A percentile compares a stretch with the other conserved stretches of the same genome.
These are phyloP conservation scores for Colletotrichum costaricense DNA, from an alignment of 2,329 filamentous ascomycete genomes.

Conservation along the genomic window DNA sequence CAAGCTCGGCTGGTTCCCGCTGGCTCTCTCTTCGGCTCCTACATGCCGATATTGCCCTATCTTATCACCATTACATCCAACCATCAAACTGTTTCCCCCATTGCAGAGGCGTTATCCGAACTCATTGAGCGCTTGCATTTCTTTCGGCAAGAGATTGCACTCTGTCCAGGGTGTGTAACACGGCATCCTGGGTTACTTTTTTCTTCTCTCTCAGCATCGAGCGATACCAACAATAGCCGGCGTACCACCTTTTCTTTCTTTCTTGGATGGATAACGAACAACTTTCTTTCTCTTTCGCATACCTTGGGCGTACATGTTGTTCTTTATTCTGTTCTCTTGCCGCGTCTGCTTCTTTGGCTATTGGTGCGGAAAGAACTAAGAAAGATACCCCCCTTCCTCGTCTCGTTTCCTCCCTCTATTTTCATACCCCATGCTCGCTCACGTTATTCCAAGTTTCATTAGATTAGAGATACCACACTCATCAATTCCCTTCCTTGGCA, in stretches of 20 bases:
- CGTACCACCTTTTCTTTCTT: too few relatives aligned
- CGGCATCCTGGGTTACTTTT: not conserved
- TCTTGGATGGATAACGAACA: not conserved
- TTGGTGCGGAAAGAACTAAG: constrained; percentile 11
- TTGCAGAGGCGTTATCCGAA: not conserved
- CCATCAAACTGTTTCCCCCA: not conserved
- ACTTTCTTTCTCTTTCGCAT: not conserved
- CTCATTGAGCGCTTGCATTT: not conserved
- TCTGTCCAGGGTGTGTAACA: not conserved
- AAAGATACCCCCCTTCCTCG: constrained; percentile 29
- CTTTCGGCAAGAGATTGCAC: not conserved
- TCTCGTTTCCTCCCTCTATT: not conserved
- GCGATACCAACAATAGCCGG: not conserved
- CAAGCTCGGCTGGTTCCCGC: not conserved
- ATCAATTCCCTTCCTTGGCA: not conserved
- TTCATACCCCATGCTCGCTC: constrained; percentile 4
- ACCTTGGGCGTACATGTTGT: not conserved
- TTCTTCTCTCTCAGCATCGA: too few relatives aligned
- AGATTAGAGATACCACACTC: constrained; percentile 30
- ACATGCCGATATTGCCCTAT: not conserved
- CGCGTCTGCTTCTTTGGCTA: not conserved
- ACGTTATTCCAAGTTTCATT: not conserved
- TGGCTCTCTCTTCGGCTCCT: not conserved
- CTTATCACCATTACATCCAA: not conserved
- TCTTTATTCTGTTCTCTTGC: not conserved